phyloP scores from a whole-genome alignment of 1,139 yeast species.

The Pichia sp. region DNA sequence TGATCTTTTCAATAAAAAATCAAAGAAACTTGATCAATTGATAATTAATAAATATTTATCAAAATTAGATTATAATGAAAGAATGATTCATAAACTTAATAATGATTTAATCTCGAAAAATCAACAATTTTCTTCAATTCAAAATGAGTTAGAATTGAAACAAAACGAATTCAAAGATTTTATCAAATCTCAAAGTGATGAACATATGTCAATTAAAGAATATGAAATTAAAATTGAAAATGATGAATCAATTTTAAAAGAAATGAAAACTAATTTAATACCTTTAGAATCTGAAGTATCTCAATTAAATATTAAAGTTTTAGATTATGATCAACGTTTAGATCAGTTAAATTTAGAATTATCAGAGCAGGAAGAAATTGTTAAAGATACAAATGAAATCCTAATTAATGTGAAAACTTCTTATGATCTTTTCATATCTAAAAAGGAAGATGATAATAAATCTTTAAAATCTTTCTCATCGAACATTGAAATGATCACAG shows the following conservation, averaged over 20 bases:
- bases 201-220: slow-evolving; percentile 32
- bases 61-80: slow-evolving; percentile 60
- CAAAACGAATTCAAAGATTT: slow-evolving; percentile 19
- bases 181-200: slow-evolving; percentile 40
- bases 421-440: slow-evolving; percentile 34
- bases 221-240: slow-evolving; percentile 31
- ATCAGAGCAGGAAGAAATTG: slow-evolving; percentile 41
- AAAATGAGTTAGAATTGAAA: slow-evolving; percentile 24
- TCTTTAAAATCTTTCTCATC: slow-evolving; percentile 31
- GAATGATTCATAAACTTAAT: slow-evolving; percentile 25
- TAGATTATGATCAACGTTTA: slow-evolving; percentile 43
- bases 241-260: slow-evolving; percentile 31
- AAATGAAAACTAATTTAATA: slow-evolving; percentile 41
- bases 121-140: background rate
- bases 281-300: slow-evolving; percentile 52
- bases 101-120: slow-evolving; percentile 26
- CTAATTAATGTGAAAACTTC: slow-evolving; percentile 41
- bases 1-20: slow-evolving; percentile 54
- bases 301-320: slow-evolving; percentile 41
- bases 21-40: slow-evolving; percentile 42
- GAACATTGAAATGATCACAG: slow-evolving; percentile 30
- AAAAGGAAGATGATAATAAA: slow-evolving; percentile 33
- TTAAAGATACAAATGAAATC: slow-evolving; percentile 40
- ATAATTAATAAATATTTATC: slow-evolving; percentile 50
- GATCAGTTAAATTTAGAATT: slow-evolving; percentile 48